A percentile compares a stretch with the other conserved stretches of the same genome.
These are phyloP conservation scores for Lactarius tabidus DNA, from an alignment of 768 basidiomycete genomes.

Conservation along the genomic window DNA sequence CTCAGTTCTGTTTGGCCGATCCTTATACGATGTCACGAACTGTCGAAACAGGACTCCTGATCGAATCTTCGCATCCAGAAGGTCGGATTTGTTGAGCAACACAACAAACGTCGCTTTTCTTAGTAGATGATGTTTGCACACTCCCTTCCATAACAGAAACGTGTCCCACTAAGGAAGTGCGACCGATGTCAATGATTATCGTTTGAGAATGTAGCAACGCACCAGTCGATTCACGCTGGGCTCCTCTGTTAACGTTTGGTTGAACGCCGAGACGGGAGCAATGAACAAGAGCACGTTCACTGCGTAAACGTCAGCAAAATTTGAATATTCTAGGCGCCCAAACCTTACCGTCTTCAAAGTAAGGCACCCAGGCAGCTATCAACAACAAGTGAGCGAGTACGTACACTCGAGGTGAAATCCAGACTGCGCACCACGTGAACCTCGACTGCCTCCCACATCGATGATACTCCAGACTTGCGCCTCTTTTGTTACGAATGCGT, in stretches of 20 bases:
- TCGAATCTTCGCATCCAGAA: conserved; percentile 51
- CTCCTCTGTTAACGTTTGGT: conserved; percentile 60
- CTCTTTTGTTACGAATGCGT: conserved; percentile 22
- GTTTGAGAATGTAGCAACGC: conserved; percentile 20
- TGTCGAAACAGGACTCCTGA: conserved; percentile 50
- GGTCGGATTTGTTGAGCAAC: conserved; percentile 61
- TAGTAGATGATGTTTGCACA: conserved; percentile 57
- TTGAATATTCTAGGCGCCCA: not conserved
- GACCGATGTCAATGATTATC: conserved; percentile 10
- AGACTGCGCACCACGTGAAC: conserved; percentile 45
- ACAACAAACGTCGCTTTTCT: conserved; percentile 51
- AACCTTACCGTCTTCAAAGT: conserved; percentile 57
- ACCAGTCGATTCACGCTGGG: conserved; percentile 56
- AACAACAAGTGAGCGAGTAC: conserved; percentile 1
- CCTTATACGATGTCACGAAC: conserved; percentile 52
- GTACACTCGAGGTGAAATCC: not conserved
- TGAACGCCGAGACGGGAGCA: conserved; percentile 61
- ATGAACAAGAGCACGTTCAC: conserved; percentile 66
- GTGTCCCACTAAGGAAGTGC: conserved; percentile 45
- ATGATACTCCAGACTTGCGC: conserved; percentile 58
- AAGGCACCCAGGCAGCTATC: conserved; percentile 62
- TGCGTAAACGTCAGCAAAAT: conserved; percentile 24
- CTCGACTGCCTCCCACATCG: conserved; percentile 60
- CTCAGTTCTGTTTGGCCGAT: conserved; percentile 48
- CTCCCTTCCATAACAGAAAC: conserved; percentile 53